Base-by-base conservation (phyloP, 495 filamentous ascomycete species). In the Tuber calosporum region DNA sequence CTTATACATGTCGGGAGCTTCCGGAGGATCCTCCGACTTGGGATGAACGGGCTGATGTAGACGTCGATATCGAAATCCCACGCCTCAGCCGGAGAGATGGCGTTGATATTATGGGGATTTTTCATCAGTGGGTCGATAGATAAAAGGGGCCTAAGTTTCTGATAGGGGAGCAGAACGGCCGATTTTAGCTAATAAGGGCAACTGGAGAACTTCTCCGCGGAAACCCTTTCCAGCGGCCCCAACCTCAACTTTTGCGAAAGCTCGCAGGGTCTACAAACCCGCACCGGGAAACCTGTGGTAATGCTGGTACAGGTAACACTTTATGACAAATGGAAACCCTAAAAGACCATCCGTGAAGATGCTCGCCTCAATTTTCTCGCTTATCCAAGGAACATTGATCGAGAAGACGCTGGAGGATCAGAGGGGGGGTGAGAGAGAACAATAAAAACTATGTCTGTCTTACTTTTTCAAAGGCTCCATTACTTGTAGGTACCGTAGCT, bases 41-140 rank as follows among this genome's bases (percentile, higher is more conserved):
- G 89, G 53, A 93, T 70, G 73, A 88, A 82, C 1, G 85, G 88
- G 79, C 91, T 90, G 19, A 93, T 74, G 77, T 87, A 86, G 15
- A 79, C 81, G 83, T 93, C 91, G 67, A 93, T 86, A 79, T 92
- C 88, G 81, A 92, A 85, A 79, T 91, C 73, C 43, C 69, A 68
- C 17, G 72, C 58, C 71, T 66, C 68, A 2, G 42, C 41, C 22
- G 67, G 19, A 34, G 34, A 41, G 15, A 36, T 20, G 30, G 26
- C 40, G 45, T 73, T 26, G 37, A 39, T 39, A 48, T 20, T 42
- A 41, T 22, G 7, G 15, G 11, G 58, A 13, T 69, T 69, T 34
- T 48, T 73, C 36, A 58, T 53, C 39, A 9, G 30, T 37, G 19
- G 17, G 6, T 2, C n/a, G 17, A 53, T 41, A 37, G 20, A 39